phyloP scores from a whole-genome alignment of 2,329 filamentous ascomycete species.

The Thielaviopsis ethacetica region DNA sequence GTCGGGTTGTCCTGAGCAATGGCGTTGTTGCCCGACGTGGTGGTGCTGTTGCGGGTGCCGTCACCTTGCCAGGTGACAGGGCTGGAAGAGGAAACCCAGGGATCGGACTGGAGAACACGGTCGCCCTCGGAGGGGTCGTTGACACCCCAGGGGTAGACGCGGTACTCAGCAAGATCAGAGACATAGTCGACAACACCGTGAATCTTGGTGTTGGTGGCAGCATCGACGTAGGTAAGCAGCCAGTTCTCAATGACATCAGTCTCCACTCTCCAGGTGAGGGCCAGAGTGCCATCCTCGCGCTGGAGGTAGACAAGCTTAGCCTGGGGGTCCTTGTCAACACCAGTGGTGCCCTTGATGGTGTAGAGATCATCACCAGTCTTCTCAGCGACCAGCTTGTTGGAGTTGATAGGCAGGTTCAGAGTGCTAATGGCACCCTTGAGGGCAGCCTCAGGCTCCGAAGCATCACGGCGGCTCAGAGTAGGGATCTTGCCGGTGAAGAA shows the following conservation, averaged over 20 bases:
- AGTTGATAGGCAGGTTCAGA: slow-evolving; percentile 20
- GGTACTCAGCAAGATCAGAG: slow-evolving; percentile 32
- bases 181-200: slow-evolving; percentile 41
- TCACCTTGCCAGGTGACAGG: slow-evolving; percentile 37
- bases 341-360: slow-evolving; percentile 30
- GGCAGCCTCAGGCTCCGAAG: slow-evolving; percentile 27
- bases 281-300: slow-evolving; percentile 29
- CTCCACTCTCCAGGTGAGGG: slow-evolving; percentile 40
- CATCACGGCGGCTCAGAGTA: slow-evolving; percentile 22
- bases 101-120: slow-evolving; percentile 29
- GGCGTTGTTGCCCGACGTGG: slow-evolving; percentile 41
- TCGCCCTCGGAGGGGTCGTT: slow-evolving; percentile 36
- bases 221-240: slow-evolving; percentile 42
- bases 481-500: slow-evolving; percentile 28
- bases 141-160: slow-evolving; percentile 39
- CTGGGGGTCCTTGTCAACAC: slow-evolving; percentile 34
- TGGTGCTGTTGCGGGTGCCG: slow-evolving; percentile 31
- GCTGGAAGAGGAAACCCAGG: slow-evolving; percentile 29
- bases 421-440: slow-evolving; percentile 24
- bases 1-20: slow-evolving; percentile 36
- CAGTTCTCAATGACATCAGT: slow-evolving; percentile 40
- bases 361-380: slow-evolving; percentile 18
- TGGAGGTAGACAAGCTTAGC: slow-evolving; percentile 39
- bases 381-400: slow-evolving; percentile 16
- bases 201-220: slow-evolving; percentile 27